Conservation (phyloP, 2,329 filamentous ascomycete genomes). For the Alternaria triticina region DNA sequence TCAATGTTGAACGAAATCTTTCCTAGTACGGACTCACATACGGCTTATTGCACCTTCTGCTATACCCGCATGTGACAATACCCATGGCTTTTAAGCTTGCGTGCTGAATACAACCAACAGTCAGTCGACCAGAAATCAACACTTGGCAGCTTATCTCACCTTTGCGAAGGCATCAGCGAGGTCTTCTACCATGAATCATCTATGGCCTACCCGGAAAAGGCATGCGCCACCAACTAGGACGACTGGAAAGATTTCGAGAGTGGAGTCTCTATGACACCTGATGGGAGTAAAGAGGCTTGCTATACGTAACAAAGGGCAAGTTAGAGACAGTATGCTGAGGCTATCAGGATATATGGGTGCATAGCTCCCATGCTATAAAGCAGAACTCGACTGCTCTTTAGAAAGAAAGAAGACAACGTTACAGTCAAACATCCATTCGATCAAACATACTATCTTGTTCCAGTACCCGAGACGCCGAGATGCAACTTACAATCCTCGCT, state of each 20-base stretch:
- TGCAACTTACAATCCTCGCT: conserved; percentile 7
- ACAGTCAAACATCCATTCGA: background rate
- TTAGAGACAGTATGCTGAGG: background rate
- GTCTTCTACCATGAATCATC: background rate
- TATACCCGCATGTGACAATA: background rate
- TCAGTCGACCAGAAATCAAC: background rate
- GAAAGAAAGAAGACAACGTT: background rate
- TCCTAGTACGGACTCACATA: background rate
- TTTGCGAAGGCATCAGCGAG: background rate
- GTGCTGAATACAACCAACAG: background rate
- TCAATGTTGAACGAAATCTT: background rate
- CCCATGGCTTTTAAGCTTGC: background rate
- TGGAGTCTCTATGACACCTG: background rate
- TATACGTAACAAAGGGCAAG: background rate
- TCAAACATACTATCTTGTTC: background rate
- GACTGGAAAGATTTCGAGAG: background rate
- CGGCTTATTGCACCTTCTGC: background rate
- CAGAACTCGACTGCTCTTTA: background rate
- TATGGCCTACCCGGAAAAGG: background rate
- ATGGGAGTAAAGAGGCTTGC: background rate
- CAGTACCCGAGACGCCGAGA: background rate
- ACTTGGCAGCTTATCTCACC: background rate
- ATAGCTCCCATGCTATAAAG: background rate
- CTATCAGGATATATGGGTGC: background rate
- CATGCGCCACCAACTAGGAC: background rate